Base-by-base conservation (phyloP, 257 asterid species). In the Jacaranda mimosifolia region DNA sequence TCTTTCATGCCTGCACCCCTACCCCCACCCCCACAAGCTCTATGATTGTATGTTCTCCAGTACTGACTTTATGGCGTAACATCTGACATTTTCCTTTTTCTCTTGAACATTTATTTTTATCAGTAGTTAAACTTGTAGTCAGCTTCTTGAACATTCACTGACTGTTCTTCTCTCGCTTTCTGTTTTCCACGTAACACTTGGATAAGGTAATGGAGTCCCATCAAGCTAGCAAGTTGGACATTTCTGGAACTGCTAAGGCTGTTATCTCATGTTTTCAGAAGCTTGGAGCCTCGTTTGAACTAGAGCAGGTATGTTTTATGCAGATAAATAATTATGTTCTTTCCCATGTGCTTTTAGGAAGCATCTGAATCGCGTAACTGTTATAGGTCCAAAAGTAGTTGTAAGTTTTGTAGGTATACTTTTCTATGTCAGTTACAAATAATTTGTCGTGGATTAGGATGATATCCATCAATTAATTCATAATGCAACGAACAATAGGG, bases 211-310 rank as follows among this genome's bases (percentile, higher is more conserved):
- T 88, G 92, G 98, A 96, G 87, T 96, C 99, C 0, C 99, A 96
- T 86, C 99, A 96, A 88, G 93, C 97, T 62, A 81, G 97, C 77
- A 95, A 96, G 84, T 78, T 89, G 92, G 98, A 93, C 75, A 71
- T 87, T 35, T 96, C 99, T 83, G 99, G 97, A 81, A 96, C 99
- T 73, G 98, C 97, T 56, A 93, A 93, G 86, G 94, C 96, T 76
- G 98, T 95, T 76, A 89, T 96, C 82, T 86, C 98, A 55, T 96
- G 97, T 85, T 96, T 96, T 84, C 86, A 91, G 92, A 91, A 90
- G 83, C 83, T 96, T 49, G 98, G 99, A 0, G 97, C 89, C 68
- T 79, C 91, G 26, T 93, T 85, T 85, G 94, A 93, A 17, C 79
- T 86, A 73, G 92, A 89, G 19, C 82, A 91, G 97, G 98, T 88